Conservation (phyloP, 2,329 filamentous ascomycete genomes). For the Aspergillus pseudoterreus region DNA sequence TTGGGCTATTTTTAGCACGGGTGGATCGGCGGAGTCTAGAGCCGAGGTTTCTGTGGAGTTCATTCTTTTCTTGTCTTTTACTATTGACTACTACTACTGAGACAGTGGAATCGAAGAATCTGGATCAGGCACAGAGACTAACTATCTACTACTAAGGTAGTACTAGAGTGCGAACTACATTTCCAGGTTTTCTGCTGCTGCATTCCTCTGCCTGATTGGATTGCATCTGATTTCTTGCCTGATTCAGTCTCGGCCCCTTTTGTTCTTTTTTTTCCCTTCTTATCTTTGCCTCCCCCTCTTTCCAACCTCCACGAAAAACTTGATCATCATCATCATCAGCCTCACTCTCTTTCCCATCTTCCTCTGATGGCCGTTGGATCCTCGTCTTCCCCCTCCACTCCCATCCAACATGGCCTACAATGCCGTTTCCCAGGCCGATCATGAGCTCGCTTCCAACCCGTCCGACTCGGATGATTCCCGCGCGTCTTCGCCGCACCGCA, state of each 20-base stretch:
- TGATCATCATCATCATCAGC: not conserved
- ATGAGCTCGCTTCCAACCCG: slow-evolving; percentile 35
- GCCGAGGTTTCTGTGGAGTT: too few species aligned
- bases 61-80: too few species aligned
- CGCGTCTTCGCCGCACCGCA: slow-evolving; percentile 24
- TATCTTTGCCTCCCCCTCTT: not conserved
- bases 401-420: slow-evolving; percentile 40
- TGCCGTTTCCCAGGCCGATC: slow-evolving; percentile 39
- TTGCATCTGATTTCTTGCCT: not conserved
- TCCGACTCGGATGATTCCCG: slow-evolving; percentile 33
- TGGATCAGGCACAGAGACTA: too few species aligned
- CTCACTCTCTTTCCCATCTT: not conserved
- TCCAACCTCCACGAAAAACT: not conserved
- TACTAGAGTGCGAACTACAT: too few species aligned
- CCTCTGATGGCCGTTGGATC: slow-evolving; percentile 12
- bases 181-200: not conserved
- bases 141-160: too few species aligned
- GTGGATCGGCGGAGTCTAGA: too few species aligned
- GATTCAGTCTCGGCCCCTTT: not conserved
- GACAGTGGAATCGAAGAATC: too few species aligned
- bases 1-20: too few species aligned
- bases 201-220: not conserved
- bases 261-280: not conserved
- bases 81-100: too few species aligned
- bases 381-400: slow-evolving; percentile 1